These are phyloP conservation scores for Cenchrus americanus DNA, from an alignment of 176 grass and related monocot genomes.

Conservation along the genomic window DNA sequence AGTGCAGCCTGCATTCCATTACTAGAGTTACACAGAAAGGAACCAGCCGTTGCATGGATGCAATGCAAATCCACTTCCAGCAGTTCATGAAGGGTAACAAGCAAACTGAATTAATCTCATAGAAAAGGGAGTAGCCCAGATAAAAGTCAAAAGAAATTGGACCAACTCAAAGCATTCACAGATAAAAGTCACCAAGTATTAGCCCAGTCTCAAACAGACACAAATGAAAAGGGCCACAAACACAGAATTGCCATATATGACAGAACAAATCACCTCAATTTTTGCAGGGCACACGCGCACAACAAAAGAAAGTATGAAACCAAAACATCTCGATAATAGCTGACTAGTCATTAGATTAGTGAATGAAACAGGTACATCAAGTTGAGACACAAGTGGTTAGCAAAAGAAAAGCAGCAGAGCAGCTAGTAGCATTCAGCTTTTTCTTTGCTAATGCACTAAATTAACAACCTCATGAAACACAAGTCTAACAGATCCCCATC, in stretches of 20 bases:
- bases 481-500: constrained; percentile 41
- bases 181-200: background rate
- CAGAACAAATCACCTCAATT: too few species aligned
- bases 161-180: background rate
- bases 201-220: background rate
- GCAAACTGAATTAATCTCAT: background rate
- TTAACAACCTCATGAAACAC: constrained; percentile 33
- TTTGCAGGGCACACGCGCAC: background rate
- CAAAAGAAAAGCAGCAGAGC: constrained; percentile 55
- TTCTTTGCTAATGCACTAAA: constrained; percentile 59
- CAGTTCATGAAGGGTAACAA: background rate
- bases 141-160: background rate
- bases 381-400: constrained; percentile 51
- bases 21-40: background rate
- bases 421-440: constrained; percentile 43
- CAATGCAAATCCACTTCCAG: background rate
- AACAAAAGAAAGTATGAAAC: background rate
- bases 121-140: background rate
- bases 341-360: constrained; percentile 47
- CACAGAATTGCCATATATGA: too few species aligned
- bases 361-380: constrained; percentile 21
- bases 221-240: too few species aligned
- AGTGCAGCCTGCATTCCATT: background rate
- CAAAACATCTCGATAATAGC: constrained; percentile 24
- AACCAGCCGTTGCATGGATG: background rate